Conservation (phyloP, 495 filamentous ascomycete genomes). For the Podospora fimiseda region DNA sequence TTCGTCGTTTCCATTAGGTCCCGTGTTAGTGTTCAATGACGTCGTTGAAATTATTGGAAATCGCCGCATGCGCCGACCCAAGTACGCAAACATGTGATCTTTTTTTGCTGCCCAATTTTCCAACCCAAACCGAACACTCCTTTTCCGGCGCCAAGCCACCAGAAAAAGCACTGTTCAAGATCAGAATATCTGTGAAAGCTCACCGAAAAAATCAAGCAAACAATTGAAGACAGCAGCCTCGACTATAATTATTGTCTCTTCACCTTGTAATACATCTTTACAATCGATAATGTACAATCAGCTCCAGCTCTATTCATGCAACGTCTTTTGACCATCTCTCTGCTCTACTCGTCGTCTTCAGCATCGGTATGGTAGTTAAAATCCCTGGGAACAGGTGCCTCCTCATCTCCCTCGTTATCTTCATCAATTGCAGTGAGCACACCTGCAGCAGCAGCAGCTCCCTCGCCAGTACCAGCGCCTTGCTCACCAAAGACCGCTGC, state of each 20-base stretch:
- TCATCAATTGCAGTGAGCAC: constrained; percentile 80
- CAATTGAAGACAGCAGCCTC: too few species aligned
- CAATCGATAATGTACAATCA: background rate
- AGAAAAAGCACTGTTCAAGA: too few species aligned
- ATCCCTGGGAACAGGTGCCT: constrained; percentile 69
- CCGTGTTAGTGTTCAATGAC: background rate
- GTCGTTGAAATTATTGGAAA: background rate
- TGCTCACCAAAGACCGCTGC: background rate
- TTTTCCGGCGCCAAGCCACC: background rate
- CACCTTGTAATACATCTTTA: background rate
- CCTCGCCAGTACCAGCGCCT: constrained; percentile 32
- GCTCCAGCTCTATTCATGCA: background rate
- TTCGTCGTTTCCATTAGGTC: background rate
- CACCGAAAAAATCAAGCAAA: background rate
- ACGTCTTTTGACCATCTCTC: constrained; percentile 7
- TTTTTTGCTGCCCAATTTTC: too few species aligned
- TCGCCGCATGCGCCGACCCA: background rate
- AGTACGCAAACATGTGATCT: background rate
- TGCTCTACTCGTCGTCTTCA: constrained; percentile 46
- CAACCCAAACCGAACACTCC: too few species aligned
- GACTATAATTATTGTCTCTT: too few species aligned
- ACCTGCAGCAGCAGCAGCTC: constrained; percentile 69
- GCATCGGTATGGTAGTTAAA: constrained; percentile 83
- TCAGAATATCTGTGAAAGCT: too few species aligned
- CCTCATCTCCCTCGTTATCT: constrained; percentile 75